phyloP scores from a whole-genome alignment of 139 green algal species.

The Coccomyxa sp. region DNA sequence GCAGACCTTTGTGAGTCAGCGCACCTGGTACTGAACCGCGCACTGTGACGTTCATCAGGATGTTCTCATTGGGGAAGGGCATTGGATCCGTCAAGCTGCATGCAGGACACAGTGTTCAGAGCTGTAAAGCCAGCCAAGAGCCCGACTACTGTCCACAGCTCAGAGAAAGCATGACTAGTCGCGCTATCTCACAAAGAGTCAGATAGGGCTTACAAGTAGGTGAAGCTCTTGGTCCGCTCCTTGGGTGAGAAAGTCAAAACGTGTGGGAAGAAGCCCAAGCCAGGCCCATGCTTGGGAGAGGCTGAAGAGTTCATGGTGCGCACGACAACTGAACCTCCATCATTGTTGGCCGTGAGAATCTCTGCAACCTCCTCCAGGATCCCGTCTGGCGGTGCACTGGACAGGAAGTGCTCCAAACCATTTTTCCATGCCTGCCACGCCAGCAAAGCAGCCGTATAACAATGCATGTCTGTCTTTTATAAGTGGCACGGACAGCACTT shows the following conservation, averaged over 20 bases:
- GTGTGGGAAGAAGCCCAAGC: background rate
- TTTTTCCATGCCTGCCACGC: background rate
- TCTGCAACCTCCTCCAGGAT: background rate
- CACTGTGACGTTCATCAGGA: background rate
- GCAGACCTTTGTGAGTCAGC: no score
- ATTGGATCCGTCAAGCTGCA: background rate
- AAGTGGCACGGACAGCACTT: background rate
- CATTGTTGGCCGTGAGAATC: background rate
- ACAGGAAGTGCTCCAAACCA: slow-evolving; percentile 5
- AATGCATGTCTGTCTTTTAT: background rate
- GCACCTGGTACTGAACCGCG: background rate
- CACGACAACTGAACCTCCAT: background rate
- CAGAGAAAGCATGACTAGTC: background rate
- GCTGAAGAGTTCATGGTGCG: background rate
- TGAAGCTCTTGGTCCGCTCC: background rate
- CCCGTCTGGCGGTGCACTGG: background rate
- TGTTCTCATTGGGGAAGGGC: background rate
- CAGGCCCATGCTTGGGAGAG: background rate
- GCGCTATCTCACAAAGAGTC: background rate
- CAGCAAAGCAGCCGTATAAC: background rate
- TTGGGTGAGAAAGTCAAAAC: background rate
- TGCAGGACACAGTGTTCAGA: background rate
- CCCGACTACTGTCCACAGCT: background rate
- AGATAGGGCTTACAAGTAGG: background rate
- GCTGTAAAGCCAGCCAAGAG: background rate